A percentile compares a stretch with the other conserved stretches of the same genome.
phyloP scores from a whole-genome alignment of 352 stramenopile species.

The Pythium plurisporium region DNA sequence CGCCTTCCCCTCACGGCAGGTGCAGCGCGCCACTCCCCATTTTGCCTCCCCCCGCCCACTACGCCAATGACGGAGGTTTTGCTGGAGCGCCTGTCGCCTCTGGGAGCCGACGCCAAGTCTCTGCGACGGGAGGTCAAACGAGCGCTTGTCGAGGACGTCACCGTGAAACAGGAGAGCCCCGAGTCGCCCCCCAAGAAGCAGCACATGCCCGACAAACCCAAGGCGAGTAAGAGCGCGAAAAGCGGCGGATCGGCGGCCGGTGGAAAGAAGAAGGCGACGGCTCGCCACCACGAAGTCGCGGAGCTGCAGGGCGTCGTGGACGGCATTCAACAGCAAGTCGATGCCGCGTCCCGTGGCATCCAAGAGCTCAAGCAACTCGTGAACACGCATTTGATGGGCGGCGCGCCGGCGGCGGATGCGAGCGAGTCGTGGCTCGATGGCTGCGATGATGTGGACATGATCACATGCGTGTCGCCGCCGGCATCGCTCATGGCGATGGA shows the following conservation, averaged over 20 bases:
- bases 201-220: slow-evolving; percentile 1
- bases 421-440: neutral
- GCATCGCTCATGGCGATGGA: slow-evolving; percentile 13
- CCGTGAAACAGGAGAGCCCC: slow-evolving; percentile 3
- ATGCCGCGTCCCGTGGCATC: slow-evolving; percentile 24
- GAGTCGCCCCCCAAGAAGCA: slow-evolving; percentile 19
- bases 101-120: slow-evolving; percentile 21
- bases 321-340: slow-evolving; percentile 26
- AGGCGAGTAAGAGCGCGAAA: neutral
- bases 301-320: slow-evolving; percentile 21
- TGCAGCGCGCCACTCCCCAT: neutral
- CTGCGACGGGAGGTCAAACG: slow-evolving; percentile 21
- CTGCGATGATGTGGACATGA: neutral
- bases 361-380: slow-evolving; percentile 26
- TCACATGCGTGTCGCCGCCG: slow-evolving; percentile 13
- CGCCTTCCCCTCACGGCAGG: neutral
- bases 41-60: neutral
- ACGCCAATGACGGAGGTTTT: neutral
- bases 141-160: neutral
- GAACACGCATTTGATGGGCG: slow-evolving; percentile 10
- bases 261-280: slow-evolving; percentile 9
- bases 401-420: neutral
- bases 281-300: slow-evolving; percentile 16
- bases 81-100: slow-evolving; percentile 15
- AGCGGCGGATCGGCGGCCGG: neutral